A percentile compares a stretch with the other conserved stretches of the same genome.
These are phyloP conservation scores for Myrica gale DNA, from an alignment of 306 rosid genomes.

Conservation along the genomic window DNA sequence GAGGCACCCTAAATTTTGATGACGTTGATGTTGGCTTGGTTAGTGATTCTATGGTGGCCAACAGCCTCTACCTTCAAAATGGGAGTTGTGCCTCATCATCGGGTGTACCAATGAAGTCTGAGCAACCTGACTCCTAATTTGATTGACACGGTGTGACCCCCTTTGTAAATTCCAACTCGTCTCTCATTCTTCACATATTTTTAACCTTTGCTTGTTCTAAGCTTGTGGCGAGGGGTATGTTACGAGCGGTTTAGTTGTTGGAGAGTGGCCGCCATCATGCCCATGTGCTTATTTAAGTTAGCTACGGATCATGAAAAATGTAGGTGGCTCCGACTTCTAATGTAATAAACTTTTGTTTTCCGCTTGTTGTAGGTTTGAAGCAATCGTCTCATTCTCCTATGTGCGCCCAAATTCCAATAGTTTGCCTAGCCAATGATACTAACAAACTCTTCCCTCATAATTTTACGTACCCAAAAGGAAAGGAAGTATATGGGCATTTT, in stretches of 20 bases:
- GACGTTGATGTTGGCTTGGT: conserved; percentile 83
- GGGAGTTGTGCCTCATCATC: conserved; percentile 80
- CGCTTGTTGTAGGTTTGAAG: background rate
- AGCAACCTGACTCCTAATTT: conserved; percentile 67
- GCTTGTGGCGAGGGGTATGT: conserved; percentile 54
- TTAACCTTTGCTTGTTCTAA: conserved; percentile 25
- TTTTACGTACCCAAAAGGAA: too few relatives aligned
- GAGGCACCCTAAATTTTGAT: conserved; percentile 79
- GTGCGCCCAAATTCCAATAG: background rate
- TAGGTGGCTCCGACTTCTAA: conserved; percentile 31
- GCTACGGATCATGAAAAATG: conserved; percentile 32
- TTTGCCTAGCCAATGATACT: background rate
- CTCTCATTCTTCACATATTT: conserved; percentile 23
- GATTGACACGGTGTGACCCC: conserved; percentile 12
- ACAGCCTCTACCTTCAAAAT: conserved; percentile 83
- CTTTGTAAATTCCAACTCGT: conserved; percentile 50
- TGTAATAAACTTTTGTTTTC: conserved; percentile 32
- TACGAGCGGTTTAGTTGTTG: conserved; percentile 66
- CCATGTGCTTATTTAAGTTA: conserved; percentile 37
- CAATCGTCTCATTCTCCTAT: background rate
- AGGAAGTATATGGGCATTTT: too few relatives aligned
- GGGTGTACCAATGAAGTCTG: conserved; percentile 70
- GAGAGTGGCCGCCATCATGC: conserved; percentile 80
- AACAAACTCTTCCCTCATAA: background rate
- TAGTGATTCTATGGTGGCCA: conserved; percentile 92